Evolutionary conservation across 345 rosid genomes (phyloP).

Genomic region (Ricinus communis): DNA sequence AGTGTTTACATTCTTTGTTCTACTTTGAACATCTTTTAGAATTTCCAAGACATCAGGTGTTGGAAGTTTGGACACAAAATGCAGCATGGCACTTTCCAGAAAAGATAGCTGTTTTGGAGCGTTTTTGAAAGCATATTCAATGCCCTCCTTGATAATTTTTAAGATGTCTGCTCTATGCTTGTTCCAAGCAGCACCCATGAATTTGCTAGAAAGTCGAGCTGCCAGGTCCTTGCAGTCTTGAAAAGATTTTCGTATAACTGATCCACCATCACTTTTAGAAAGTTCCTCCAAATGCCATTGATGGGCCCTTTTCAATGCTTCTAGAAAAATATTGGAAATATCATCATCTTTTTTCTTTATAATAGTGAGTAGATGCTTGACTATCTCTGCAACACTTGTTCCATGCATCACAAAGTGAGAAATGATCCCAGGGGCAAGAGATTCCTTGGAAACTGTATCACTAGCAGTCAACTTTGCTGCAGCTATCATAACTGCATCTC

Average conservation of each 20-base stretch:
- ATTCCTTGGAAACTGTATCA: conserved; percentile 74
- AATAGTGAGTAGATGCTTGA: conserved; percentile 74
- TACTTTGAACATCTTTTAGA: conserved; percentile 62
- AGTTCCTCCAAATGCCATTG: conserved; percentile 50
- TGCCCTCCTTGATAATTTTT: conserved; percentile 75
- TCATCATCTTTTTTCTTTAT: conserved; percentile 76
- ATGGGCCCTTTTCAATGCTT: conserved; percentile 75
- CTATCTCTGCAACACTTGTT: conserved; percentile 63
- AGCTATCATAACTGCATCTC: conserved; percentile 87
- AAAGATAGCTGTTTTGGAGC: conserved; percentile 79
- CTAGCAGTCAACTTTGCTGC: conserved; percentile 82
- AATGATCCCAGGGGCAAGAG: conserved; percentile 80
- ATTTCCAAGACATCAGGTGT: conserved; percentile 59
- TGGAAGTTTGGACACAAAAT: conserved; percentile 78
- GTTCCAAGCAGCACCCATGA: conserved; percentile 81
- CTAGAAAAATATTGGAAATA: conserved; percentile 57
- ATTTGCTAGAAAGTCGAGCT: conserved; percentile 76
- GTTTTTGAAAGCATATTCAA: conserved; percentile 70
- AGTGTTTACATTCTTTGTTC: conserved; percentile 69
- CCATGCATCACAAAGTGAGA: conserved; percentile 97
- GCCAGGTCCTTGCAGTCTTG: conserved; percentile 77
- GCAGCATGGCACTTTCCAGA: conserved; percentile 73
- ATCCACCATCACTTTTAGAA: conserved; percentile 53
- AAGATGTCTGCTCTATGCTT: conserved; percentile 68
- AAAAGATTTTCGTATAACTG: conserved; percentile 48